Base-by-base conservation (phyloP, 495 filamentous ascomycete genomes). In the Aspergillus haitiensis region DNA sequence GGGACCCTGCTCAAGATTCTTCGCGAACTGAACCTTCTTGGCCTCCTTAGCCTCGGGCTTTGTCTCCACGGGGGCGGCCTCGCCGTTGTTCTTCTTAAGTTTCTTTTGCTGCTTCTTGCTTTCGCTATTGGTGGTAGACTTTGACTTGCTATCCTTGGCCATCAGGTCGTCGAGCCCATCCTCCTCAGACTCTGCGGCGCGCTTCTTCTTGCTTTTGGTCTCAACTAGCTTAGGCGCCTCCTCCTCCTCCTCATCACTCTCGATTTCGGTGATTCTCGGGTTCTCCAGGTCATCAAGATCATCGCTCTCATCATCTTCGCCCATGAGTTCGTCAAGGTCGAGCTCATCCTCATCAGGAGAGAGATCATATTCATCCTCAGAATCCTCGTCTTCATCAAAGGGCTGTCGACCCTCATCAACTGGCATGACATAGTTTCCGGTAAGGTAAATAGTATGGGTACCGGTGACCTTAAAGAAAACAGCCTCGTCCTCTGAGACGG, bases 101-200 rank as follows among this genome's bases (percentile, higher is more conserved):
- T 97, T 99, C 86, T 99, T 98, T 67, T 87, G 86, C 74, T 98
- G 91, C 81, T 97, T 98, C 84, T 98, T 97, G 82, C 86, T 93
- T 63, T 78, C 82, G 67, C 88, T 88, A 61, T 82, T 76, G 59
- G 81, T 77, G 8, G 79, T 68, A 61, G 78, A 74, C 75, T 95
- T 91, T 59, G 88, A 86, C 78, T 95, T 85, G 58, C 88, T 77
- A 16, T 51, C 56, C 56, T 58, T 60, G 16, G 58, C 58, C 31
- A 59, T 59, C 49, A 47, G 3, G 27, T 59, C 57, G n/a, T 60
- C 58, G 51, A 91, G 88, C 53, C 94, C 89, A 35, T 84, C 87
- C 57, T 82, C 79, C 15, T 80, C 82, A 35, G 70, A 66, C 32
- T 91, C 89, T 58, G 89, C 91, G 36, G 86, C 78, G 56, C 90